Percentiles rank a stretch among this genome's conserved stretches.
These are phyloP conservation scores for Platismatia glauca DNA, from an alignment of 495 filamentous ascomycete genomes.

Conservation along the genomic window DNA sequence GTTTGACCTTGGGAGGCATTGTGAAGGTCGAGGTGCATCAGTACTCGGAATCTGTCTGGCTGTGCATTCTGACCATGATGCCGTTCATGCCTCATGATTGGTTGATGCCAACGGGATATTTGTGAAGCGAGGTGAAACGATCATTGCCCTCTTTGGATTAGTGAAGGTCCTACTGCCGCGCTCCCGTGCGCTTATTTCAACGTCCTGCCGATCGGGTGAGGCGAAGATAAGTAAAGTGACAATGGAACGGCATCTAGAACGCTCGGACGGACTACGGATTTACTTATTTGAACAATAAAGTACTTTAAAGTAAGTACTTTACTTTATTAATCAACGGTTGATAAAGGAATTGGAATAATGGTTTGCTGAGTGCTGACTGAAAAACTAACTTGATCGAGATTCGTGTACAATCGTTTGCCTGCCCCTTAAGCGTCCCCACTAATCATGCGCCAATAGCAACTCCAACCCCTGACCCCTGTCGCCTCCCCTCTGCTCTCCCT, in stretches of 20 bases:
- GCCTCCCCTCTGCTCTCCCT: background rate
- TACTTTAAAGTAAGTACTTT: no score
- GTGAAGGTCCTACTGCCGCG: background rate
- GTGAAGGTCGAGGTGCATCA: background rate
- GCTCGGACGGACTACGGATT: no score
- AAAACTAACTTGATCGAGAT: conserved; percentile 10
- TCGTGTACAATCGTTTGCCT: conserved; percentile 11
- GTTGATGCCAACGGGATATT: background rate
- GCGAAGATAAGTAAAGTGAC: background rate
- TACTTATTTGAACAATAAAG: no score
- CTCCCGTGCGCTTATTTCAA: conserved; percentile 13
- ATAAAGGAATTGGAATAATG: no score
- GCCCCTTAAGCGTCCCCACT: background rate
- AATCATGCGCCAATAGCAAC: conserved; percentile 1
- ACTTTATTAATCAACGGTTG: no score
- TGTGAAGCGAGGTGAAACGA: conserved; percentile 1
- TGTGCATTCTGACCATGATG: background rate
- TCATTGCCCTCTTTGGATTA: background rate
- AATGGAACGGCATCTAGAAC: background rate
- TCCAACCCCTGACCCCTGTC: background rate
- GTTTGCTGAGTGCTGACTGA: background rate
- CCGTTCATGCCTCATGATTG: background rate
- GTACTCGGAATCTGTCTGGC: background rate
- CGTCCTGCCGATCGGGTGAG: background rate
- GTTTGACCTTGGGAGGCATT: conserved; percentile 39